phyloP scores from a whole-genome alignment of 768 basidiomycete species.

The Suillus tomentosus region DNA sequence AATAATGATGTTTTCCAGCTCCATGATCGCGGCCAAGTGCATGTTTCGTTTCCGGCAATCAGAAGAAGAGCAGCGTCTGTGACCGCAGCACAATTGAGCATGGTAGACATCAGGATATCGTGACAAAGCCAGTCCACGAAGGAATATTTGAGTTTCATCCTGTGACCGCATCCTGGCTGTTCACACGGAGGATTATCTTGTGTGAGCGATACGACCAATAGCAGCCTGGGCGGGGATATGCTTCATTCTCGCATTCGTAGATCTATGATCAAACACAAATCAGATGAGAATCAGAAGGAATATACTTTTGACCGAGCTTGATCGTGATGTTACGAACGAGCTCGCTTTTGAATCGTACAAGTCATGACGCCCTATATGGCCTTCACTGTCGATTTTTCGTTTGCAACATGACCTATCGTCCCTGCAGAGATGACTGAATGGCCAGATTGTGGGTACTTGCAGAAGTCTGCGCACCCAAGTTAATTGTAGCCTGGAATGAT shows the following conservation, averaged over 20 bases:
- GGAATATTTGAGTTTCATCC: constrained; percentile 91
- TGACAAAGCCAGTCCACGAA: constrained; percentile 98
- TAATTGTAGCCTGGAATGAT: constrained; percentile 82
- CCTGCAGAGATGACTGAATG: constrained; percentile 47
- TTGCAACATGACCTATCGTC: no score
- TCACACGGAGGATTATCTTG: no score
- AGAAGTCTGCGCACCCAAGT: constrained; percentile 60
- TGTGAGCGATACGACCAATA: constrained; percentile 92
- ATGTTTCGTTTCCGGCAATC: constrained; percentile 97
- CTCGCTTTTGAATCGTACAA: constrained; percentile 98
- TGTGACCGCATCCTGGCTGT: constrained; percentile 85
- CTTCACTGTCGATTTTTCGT: constrained; percentile 95
- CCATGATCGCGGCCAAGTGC: constrained; percentile 99
- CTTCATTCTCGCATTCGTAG: no score
- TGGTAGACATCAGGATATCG: constrained; percentile 99
- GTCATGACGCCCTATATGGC: constrained; percentile 99
- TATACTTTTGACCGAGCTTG: constrained; percentile 94
- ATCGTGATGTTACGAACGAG: constrained; percentile 98
- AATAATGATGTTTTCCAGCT: constrained; percentile 95
- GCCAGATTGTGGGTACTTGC: neutral
- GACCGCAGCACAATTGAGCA: constrained; percentile 99
- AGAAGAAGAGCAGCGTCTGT: constrained; percentile 98
- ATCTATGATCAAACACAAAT: constrained; percentile 55
- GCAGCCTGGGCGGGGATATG: constrained; percentile 91
- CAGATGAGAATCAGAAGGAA: constrained; percentile 18